Percentiles rank a stretch among this genome's conserved stretches.
Evolutionary conservation across 176 grass and related monocot species (phyloP).

Genomic region (Cenchrus purpureus): DNA sequence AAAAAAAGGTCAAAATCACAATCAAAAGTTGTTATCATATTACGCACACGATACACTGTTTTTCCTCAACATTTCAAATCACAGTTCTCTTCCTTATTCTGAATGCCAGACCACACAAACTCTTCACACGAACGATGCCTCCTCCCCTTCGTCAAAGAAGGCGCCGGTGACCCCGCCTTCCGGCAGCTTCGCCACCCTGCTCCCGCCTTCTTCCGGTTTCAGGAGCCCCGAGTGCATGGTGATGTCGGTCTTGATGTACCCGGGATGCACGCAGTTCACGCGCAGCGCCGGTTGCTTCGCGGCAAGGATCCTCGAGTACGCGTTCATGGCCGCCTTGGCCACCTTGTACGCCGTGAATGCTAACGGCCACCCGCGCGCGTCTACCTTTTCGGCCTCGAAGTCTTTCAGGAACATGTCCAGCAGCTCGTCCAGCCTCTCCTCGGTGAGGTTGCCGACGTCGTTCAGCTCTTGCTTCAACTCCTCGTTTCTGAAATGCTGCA

Average conservation of each 20-base stretch:
- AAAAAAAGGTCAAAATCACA: too few relatives aligned
- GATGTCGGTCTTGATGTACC: neutral
- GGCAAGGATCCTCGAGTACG: neutral
- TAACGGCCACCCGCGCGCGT: conserved; percentile 43
- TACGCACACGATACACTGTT: neutral
- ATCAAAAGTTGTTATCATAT: neutral
- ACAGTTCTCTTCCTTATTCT: neutral
- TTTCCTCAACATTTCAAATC: neutral
- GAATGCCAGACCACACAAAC: neutral
- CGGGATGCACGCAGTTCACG: neutral
- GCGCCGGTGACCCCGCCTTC: neutral
- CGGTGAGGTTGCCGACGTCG: conserved; percentile 35
- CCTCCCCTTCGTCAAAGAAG: neutral
- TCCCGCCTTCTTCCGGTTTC: neutral
- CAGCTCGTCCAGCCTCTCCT: conserved; percentile 49
- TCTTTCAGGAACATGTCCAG: conserved; percentile 43
- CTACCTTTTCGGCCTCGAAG: conserved; percentile 39
- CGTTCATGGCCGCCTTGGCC: conserved; percentile 15
- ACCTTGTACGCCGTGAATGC: conserved; percentile 51
- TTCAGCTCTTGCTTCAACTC: conserved; percentile 47
- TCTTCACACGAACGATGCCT: neutral
- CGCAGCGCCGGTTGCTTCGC: neutral
- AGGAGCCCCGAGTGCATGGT: neutral
- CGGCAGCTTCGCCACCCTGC: neutral
- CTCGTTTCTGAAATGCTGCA: conserved; percentile 43